These are phyloP conservation scores for Entrophospora sp. DNA, from an alignment of 192 early-diverging fungal genomes.

Conservation along the genomic window DNA sequence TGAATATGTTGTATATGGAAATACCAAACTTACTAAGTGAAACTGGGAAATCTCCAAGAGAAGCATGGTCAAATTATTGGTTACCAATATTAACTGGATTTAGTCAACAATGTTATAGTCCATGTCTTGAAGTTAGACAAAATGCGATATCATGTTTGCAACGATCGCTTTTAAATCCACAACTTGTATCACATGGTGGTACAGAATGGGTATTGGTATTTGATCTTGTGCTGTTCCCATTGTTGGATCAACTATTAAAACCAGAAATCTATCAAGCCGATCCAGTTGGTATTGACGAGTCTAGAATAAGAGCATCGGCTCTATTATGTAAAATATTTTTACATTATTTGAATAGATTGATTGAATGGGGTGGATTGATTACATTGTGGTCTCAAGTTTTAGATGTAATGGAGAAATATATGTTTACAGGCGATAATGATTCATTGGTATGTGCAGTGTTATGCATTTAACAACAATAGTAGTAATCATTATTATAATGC, in stretches of 20 bases:
- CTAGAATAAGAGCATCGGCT: constrained; percentile 57
- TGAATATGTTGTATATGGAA: constrained; percentile 51
- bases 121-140: constrained; percentile 71
- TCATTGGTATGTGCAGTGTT: constrained; percentile 36
- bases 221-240: constrained; percentile 80
- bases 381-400: constrained; percentile 56
- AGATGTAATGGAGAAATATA: constrained; percentile 55
- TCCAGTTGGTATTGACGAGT: constrained; percentile 63
- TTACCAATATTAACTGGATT: constrained; percentile 66
- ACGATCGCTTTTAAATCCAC: constrained; percentile 56
- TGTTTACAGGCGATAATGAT: constrained; percentile 50
- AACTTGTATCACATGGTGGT: constrained; percentile 36
- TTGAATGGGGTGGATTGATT: constrained; percentile 47
- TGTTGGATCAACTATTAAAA: constrained; percentile 76
- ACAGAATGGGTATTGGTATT: constrained; percentile 58
- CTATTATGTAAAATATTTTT: constrained; percentile 71
- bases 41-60: constrained; percentile 31
- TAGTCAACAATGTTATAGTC: constrained; percentile 66
- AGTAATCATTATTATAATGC: too few species aligned
- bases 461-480: too few species aligned
- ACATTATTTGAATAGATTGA: constrained; percentile 52
- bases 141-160: constrained; percentile 76
- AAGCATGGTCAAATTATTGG: constrained; percentile 72
- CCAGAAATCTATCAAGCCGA: constrained; percentile 62
- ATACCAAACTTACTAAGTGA: constrained; percentile 38